Base-by-base conservation (phyloP, 805 yeast species). In the Nakazawaea molendinolei region DNA sequence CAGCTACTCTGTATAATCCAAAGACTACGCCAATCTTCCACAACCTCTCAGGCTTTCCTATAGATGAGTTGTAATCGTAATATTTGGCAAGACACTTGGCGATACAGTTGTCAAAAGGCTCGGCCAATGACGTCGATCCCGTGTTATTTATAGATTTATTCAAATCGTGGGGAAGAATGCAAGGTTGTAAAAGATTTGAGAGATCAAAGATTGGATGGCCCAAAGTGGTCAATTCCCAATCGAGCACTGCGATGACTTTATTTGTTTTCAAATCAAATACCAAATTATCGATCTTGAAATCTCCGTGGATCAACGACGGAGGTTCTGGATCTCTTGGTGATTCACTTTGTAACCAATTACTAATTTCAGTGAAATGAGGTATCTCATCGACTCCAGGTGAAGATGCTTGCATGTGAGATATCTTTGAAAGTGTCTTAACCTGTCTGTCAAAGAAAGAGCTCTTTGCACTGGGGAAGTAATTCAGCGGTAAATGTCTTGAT, bases 141-240 rank as follows among this genome's bases (percentile, higher is more conserved):
- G 39, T 30, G 13, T 26, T 26, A 23, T 30, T 36, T 38, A 56
- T 52, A 44, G 33, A 53, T 34, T 34, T 33, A 44, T 69, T 68
- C 38, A 69, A 44, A 23, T 49, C 33, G 7, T 50, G 46, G 1
- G 79, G 71, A 39, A 72, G 48, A 29, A 59, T 63, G 47, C 65
- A 74, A 9, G 79, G 76, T 47, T 72, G 79, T 18, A 76, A 55
- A 20, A 75, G 58, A 47, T 76, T 76, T 13, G 79, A 71, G 21
- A 76, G 55, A 45, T 76, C 84, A 41, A 78, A 76, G 30, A 76
- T 51, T 1, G 84, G 84, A 44, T 76, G 79, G 0, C 84, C 84
- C 39, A 72, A 58, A 0, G 83, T 76, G 43, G 80, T 74, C 26
- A 76, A 55, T 49, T 76, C 84, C 84, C 84, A 76, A 48, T 76